Evolutionary conservation across 148 eudicot species (phyloP), one percentile per base, ranked within the genome.

Genomic region (Rheum nobile): DNA sequence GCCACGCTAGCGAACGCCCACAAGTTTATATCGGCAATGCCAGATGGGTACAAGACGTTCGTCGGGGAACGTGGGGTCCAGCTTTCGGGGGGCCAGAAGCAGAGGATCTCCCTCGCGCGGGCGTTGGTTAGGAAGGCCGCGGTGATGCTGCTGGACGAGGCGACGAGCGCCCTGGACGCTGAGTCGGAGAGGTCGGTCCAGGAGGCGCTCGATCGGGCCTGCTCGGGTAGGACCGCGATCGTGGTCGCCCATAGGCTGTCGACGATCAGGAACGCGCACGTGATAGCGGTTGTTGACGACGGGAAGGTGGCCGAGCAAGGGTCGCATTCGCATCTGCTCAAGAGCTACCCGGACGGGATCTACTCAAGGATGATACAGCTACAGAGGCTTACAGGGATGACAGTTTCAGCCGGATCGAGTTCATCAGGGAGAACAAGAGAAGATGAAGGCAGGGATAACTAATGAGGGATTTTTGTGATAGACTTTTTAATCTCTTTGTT

Each of bases 261-360:
- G 0, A 96, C 99, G 4, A 89, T 96, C 42, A 83, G 97, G 72
- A 92, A 86, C 41, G 99, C 99, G 42, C 91, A 96, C 70, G 84
- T 86, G n/a, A 96, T 96, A 14, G 97, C 96, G 0, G 99, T 95
- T 42, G 88, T 95, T 19, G 98, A 91, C 22, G 98, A 95, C 8
- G 97, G 97, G 54, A 95, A 91, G 76, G 97, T 95, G 72, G 92
- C 93, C 0, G 98, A 95, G 77, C 98, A 91, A 79, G 98, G 98
- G 5, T 90, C 99, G 0, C 99, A 96, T 67, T 90, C 97, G 6
- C 88, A 89, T 75, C 80, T 96, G 3, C 72, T 96, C 76, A 96
- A 96, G 76, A 89, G 89, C 77, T 79, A 86, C 72, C 92, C 96
- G 2, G 99, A 96, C 35, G 99, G 99, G 55, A 83, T 87, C 70